A percentile compares a stretch with the other conserved stretches of the same genome.
Evolutionary conservation across 2,329 filamentous ascomycete genomes (phyloP).

Genomic region (Dactylellina parvicollis): DNA sequence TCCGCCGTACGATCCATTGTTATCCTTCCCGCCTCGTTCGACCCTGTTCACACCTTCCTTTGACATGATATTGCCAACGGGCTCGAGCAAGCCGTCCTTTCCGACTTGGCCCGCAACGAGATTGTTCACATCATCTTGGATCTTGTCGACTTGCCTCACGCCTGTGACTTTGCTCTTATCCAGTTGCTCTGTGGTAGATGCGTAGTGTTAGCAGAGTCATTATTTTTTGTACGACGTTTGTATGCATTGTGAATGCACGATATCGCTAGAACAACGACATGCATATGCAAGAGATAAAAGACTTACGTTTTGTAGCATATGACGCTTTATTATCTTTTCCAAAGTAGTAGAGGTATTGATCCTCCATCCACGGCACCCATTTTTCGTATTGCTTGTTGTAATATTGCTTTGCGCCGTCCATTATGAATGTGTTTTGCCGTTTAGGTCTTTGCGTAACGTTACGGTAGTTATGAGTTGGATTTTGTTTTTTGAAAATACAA

Average conservation of each 20-base stretch:
- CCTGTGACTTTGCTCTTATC: constrained; percentile 76
- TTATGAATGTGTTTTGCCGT: constrained; percentile 56
- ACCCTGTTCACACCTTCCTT: constrained; percentile 74
- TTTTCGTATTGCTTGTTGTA: constrained; percentile 78
- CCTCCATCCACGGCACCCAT: constrained; percentile 81
- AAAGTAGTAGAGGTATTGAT: constrained; percentile 76
- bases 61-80: constrained; percentile 70
- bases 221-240: neutral
- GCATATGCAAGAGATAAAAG: too few relatives aligned
- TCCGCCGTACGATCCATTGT: constrained; percentile 63
- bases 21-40: constrained; percentile 73
- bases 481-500: too few relatives aligned
- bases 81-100: constrained; percentile 73
- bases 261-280: too few relatives aligned
- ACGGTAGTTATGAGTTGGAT: too few relatives aligned
- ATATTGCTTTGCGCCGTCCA: constrained; percentile 70
- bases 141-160: constrained; percentile 72
- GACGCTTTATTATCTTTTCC: constrained; percentile 80
- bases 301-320: constrained; percentile 74
- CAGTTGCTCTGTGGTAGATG: constrained; percentile 72
- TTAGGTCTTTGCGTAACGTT: too few relatives aligned
- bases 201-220: neutral
- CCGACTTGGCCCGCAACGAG: constrained; percentile 73
- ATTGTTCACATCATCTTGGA: constrained; percentile 74
- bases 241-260: neutral